Percentiles rank a stretch among this genome's conserved stretches.
Conservation (phyloP, 257 asterid species). For the Solanum chmielewskii region DNA sequence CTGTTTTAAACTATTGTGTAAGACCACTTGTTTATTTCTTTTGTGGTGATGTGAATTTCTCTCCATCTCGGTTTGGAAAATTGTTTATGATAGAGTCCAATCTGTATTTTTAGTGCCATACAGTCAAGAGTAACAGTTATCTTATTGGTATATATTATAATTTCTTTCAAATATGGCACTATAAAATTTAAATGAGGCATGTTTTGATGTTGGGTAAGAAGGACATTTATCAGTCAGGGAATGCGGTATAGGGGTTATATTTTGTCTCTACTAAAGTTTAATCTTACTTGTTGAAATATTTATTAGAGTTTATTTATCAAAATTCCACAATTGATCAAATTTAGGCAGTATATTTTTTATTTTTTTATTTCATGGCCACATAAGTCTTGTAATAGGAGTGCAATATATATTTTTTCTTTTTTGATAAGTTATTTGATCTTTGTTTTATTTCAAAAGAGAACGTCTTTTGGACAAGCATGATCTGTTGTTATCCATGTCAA, state of each 20-base stretch:
- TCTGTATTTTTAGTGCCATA: not conserved
- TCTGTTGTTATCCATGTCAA: not conserved
- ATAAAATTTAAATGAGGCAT: not conserved
- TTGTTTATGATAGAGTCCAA: not conserved
- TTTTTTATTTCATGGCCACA: not conserved
- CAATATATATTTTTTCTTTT: not conserved
- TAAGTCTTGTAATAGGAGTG: not conserved
- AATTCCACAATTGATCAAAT: not conserved
- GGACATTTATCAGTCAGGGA: not conserved
- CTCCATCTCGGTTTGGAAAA: not conserved
- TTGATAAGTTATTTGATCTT: not conserved
- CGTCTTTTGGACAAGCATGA: not conserved
- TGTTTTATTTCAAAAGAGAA: not conserved
- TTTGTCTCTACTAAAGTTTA: not conserved
- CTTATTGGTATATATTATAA: not conserved
- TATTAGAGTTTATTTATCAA: not conserved
- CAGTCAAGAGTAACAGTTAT: not conserved
- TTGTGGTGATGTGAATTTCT: not conserved
- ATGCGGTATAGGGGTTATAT: not conserved
- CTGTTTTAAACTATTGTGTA: not conserved
- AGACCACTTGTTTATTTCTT: not conserved
- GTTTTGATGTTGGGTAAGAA: not conserved
- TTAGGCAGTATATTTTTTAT: not conserved
- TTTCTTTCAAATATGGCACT: not conserved
- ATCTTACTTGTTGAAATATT: not conserved